phyloP scores from a whole-genome alignment of 1,284 basidiomycete genomes.

The Papiliotrema laurentii region DNA sequence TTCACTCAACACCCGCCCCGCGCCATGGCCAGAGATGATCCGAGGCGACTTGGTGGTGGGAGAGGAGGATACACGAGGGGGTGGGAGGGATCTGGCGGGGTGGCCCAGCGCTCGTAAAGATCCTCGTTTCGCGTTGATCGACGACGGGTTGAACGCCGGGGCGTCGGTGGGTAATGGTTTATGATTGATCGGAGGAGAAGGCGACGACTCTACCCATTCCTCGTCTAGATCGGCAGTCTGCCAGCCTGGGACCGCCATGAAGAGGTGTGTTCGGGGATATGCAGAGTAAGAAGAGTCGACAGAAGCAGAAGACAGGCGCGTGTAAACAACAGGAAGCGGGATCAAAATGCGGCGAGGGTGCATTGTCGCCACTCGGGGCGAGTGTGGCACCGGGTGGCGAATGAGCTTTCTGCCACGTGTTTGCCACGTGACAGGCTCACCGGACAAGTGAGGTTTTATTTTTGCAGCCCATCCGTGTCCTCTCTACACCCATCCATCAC shows the following conservation, averaged over 20 bases:
- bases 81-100: slow-evolving; percentile 30
- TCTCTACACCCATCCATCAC: no score
- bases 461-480: no score
- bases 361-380: no score
- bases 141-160: slow-evolving; percentile 16
- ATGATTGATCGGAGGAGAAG: slow-evolving; percentile 51
- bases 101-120: slow-evolving; percentile 36
- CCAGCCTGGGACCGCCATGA: slow-evolving; percentile 57
- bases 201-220: slow-evolving; percentile 63
- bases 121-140: slow-evolving; percentile 34
- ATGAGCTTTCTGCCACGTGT: no score
- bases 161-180: slow-evolving; percentile 3
- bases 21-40: slow-evolving; percentile 6
- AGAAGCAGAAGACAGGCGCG: no score
- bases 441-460: no score
- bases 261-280: slow-evolving; percentile 5
- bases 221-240: slow-evolving; percentile 71
- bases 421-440: no score
- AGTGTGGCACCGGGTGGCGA: no score
- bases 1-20: slow-evolving; percentile 7
- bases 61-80: slow-evolving; percentile 10
- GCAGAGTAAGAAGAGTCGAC: no score
- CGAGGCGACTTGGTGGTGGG: neutral
- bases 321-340: no score
- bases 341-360: no score